Evolutionary conservation across 768 basidiomycete genomes (phyloP).

Genomic region (Boletus vermiculosoides): DNA sequence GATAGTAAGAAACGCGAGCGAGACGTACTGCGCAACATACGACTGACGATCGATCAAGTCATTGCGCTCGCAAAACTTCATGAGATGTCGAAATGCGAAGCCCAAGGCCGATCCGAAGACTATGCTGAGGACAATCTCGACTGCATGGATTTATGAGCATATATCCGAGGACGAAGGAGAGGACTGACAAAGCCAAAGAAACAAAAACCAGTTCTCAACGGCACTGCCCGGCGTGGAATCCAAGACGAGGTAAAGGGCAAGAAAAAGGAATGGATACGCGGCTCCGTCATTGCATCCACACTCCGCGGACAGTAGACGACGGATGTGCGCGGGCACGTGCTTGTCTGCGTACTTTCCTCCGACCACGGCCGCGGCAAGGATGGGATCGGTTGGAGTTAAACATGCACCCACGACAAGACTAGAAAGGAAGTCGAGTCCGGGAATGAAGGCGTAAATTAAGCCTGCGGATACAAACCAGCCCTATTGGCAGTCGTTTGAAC

Average conservation of each 20-base stretch:
- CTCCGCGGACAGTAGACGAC: conserved; percentile 65
- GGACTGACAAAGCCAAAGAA: conserved; percentile 80
- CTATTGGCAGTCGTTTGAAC: conserved; percentile 35
- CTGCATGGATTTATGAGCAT: conserved; percentile 37
- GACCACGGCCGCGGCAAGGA: conserved; percentile 51
- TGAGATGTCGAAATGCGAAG: conserved; percentile 77
- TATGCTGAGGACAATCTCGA: conserved; percentile 75
- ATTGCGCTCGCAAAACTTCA: conserved; percentile 88
- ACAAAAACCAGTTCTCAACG: conserved; percentile 82
- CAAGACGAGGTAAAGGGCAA: conserved; percentile 84
- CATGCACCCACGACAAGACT: conserved; percentile 89
- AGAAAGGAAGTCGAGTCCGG: conserved; percentile 84
- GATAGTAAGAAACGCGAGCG: conserved; percentile 79
- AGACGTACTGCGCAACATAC: conserved; percentile 89
- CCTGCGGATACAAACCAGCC: conserved; percentile 95
- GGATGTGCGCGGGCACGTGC: conserved; percentile 86
- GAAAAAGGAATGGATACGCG: conserved; percentile 90
- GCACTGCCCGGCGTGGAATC: conserved; percentile 62
- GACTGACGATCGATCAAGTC: conserved; percentile 92
- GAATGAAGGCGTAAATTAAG: conserved; percentile 90
- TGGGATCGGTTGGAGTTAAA: conserved; percentile 76
- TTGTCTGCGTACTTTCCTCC: conserved; percentile 98
- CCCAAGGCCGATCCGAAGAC: conserved; percentile 76
- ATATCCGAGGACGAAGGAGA: background rate
- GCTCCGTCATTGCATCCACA: conserved; percentile 97